Evolutionary conservation across 768 basidiomycete species (phyloP).

Genomic region (Boletellus ananas): DNA sequence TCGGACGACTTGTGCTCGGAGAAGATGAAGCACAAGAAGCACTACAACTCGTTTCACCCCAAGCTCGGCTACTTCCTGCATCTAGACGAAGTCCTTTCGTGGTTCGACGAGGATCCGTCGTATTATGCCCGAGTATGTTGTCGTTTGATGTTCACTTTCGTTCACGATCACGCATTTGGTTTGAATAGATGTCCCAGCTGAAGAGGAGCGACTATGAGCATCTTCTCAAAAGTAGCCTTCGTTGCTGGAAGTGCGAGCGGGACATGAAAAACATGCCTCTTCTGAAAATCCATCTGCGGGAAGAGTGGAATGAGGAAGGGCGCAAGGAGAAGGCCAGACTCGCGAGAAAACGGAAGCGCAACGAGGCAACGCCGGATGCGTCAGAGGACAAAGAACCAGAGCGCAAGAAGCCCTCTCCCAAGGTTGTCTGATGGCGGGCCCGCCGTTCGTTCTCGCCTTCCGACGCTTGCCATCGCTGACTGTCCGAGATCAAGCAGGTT

Average conservation of each 20-base stretch:
- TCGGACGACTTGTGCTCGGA: conserved; percentile 73
- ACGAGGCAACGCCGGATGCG: not conserved
- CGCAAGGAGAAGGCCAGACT: conserved; percentile 39
- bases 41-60: conserved; percentile 90
- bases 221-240: conserved; percentile 61
- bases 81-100: conserved; percentile 70
- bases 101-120: conserved; percentile 67
- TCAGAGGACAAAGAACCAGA: conserved; percentile 10
- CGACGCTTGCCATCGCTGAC: not conserved
- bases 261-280: conserved; percentile 67
- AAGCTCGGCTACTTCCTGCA: conserved; percentile 79
- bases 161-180: not conserved
- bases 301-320: conserved; percentile 60
- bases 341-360: conserved; percentile 41
- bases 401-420: conserved; percentile 10
- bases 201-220: conserved; percentile 54
- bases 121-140: conserved; percentile 49
- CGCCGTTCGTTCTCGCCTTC: not conserved
- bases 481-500: not conserved
- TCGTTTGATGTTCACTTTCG: not conserved
- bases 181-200: conserved; percentile 49
- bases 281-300: conserved; percentile 71
- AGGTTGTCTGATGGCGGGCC: conserved; percentile 1
- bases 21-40: conserved; percentile 79
- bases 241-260: conserved; percentile 67